These are phyloP conservation scores for Porphyra umbilicalis DNA, from an alignment of 31 red algal genomes.

Conservation along the genomic window DNA sequence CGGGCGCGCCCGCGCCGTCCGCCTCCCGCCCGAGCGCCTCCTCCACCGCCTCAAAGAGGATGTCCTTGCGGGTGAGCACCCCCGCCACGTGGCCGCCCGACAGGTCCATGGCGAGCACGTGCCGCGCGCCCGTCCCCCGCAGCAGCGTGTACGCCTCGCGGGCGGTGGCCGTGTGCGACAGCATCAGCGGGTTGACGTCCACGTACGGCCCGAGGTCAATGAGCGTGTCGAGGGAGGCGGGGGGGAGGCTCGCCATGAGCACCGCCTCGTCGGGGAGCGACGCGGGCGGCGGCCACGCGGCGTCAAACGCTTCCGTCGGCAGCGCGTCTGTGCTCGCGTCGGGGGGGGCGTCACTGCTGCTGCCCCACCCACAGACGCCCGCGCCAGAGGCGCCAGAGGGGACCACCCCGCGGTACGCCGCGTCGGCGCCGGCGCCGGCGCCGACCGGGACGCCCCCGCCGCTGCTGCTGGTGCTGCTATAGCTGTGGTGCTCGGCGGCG, in stretches of 20 bases:
- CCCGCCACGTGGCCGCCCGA: conserved; percentile 31
- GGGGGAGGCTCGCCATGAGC: conserved; percentile 7
- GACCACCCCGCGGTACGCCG: not conserved
- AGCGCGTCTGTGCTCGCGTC: conserved; percentile 5
- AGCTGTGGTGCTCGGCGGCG: no score
- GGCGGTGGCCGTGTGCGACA: conserved; percentile 53
- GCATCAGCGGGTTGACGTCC: conserved; percentile 61
- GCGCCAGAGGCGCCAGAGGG: not conserved
- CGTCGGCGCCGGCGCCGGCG: not conserved
- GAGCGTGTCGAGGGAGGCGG: not conserved
- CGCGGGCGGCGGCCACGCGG: conserved; percentile 50
- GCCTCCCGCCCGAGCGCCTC: conserved; percentile 13
- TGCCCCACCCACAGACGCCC: not conserved
- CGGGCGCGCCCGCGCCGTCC: not conserved
- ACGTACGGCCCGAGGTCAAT: conserved; percentile 57
- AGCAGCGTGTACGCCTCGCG: conserved; percentile 33
- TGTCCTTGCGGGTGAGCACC: conserved; percentile 52
- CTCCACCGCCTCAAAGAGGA: conserved; percentile 29
- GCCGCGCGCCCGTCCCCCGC: conserved; percentile 41
- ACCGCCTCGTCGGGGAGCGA: conserved; percentile 2
- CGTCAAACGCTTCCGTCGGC: conserved; percentile 26
- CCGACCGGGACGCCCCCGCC: not conserved
- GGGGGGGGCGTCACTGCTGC: not conserved
- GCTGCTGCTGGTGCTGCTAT: no score
- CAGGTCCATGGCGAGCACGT: conserved; percentile 41